These are phyloP conservation scores for Fusarium temperatum DNA, from an alignment of 2,329 filamentous ascomycete genomes.

Conservation along the genomic window DNA sequence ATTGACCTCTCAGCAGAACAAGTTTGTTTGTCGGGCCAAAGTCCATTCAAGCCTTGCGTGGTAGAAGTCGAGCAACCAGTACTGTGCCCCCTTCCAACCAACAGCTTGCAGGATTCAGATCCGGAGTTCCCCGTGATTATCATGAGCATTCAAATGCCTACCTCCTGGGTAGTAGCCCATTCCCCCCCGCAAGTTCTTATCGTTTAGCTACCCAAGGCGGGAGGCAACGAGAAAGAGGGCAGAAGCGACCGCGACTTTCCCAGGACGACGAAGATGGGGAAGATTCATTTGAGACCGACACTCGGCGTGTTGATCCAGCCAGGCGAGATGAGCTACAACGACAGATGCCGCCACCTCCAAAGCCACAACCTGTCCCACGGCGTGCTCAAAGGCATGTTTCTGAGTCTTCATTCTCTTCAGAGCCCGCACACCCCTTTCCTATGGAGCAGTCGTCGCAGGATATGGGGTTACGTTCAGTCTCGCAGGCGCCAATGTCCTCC, in stretches of 20 bases:
- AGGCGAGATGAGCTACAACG: slow-evolving; percentile 32
- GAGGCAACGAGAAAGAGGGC: not conserved
- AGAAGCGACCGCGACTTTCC: not conserved
- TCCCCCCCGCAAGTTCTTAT: slow-evolving; percentile 18
- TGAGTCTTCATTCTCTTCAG: not conserved
- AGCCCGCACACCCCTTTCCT: slow-evolving; percentile 31
- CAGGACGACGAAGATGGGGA: slow-evolving; percentile 37
- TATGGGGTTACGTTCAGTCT: not conserved
- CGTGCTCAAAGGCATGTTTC: slow-evolving; percentile 1
- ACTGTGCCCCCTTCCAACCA: slow-evolving; percentile 36
- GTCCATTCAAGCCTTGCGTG: slow-evolving; percentile 34
- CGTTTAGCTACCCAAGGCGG: not conserved
- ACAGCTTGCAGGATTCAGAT: slow-evolving; percentile 16
- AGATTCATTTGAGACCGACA: slow-evolving; percentile 44
- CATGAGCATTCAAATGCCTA: slow-evolving; percentile 29
- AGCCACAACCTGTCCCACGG: slow-evolving; percentile 3
- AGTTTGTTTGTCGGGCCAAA: slow-evolving; percentile 32
- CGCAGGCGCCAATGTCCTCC: not conserved
- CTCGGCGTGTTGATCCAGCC: slow-evolving; percentile 36
- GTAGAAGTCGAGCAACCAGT: not conserved
- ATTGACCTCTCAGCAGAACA: slow-evolving; percentile 21
- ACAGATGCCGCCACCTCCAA: slow-evolving; percentile 23
- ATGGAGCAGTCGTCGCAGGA: slow-evolving; percentile 38
- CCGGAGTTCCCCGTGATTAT: slow-evolving; percentile 37
- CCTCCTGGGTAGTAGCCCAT: slow-evolving; percentile 19